Base-by-base conservation (phyloP, 1,284 basidiomycete species). In the Mycosarcoma maydis region DNA sequence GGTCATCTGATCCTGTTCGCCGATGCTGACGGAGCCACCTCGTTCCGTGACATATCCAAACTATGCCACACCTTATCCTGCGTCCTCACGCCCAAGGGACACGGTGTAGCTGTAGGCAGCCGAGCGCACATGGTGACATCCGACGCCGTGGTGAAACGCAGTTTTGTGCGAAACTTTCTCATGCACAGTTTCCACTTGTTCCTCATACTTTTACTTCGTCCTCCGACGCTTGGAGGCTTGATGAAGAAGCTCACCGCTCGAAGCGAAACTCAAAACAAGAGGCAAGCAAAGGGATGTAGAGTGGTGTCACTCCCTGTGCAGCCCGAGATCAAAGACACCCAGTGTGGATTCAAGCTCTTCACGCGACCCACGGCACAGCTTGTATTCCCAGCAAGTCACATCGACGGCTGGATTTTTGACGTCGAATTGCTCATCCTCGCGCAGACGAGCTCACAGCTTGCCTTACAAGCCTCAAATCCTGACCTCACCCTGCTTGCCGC, bases 71-170 rank as follows among this genome's bases (percentile, higher is more conserved):
- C 87, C 19, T 89, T 95, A 86, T 40, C 45, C 6, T 45, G 41
- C 4, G 56, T 78, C 3, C 36, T 68, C 3, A 79, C 54, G 8
- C 33, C 47, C 0, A 34, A 38, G 9, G 88, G 87, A 0, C 87
- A 92, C 22, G 92, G 88, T 0, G 73, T 86, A 8, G 88, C 93
- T 0, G 83, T 85, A 6, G 94, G 94, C 4, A 93, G 91, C 72
- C 84, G 94, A 14, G 94, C 94, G 5, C 94, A 97, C 83, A 86
- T 97, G 54, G 92, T 96, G 45, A 89, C 88, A 71, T 92, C 90
- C 0, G 92, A 92, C 39, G 92, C 91, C 4, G 94, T 96, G n/a
- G 94, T 96, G 43, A 93, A 94, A 85, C 89, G 93, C 17, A 94
- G 92, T 3, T 78, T 90, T 29, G 80, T 96, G 17, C 89, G 94